Percentiles rank a stretch among this genome's conserved stretches.
Evolutionary conservation across 1,284 basidiomycete genomes (phyloP).

Genomic region (Leccinum proximum): DNA sequence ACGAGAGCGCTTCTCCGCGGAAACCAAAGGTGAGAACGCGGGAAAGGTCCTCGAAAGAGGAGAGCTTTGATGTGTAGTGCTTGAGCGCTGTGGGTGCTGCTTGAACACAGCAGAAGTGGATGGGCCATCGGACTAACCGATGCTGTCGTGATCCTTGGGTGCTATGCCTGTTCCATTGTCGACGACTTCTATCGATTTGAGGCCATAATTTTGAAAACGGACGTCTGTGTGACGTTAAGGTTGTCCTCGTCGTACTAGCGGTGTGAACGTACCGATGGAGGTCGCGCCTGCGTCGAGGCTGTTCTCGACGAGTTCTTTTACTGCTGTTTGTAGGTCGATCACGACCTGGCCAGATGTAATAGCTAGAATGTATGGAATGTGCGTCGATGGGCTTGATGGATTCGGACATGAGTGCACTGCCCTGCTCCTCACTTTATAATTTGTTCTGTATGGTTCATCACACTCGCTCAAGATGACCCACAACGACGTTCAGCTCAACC

Average conservation of each 20-base stretch:
- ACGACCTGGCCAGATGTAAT: conserved; percentile 87
- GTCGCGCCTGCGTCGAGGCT: conserved; percentile 92
- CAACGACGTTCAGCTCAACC: conserved; percentile 37
- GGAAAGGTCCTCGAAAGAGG: conserved; percentile 73
- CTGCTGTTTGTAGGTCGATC: conserved; percentile 88
- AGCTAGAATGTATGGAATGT: conserved; percentile 64
- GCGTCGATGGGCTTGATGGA: conserved; percentile 66
- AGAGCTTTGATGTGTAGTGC: conserved; percentile 93
- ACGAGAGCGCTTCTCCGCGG: conserved; percentile 93
- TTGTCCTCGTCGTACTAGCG: no score
- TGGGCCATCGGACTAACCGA: conserved; percentile 53
- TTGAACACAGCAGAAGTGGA: neutral
- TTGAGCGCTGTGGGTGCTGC: conserved; percentile 64
- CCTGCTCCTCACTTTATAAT: neutral
- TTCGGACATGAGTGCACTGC: neutral
- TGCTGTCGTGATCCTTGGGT: conserved; percentile 69
- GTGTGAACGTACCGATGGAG: conserved; percentile 58
- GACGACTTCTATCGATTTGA: conserved; percentile 85
- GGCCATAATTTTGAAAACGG: conserved; percentile 86
- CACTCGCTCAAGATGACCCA: conserved; percentile 19
- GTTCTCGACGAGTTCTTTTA: conserved; percentile 98
- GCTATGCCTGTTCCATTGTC: conserved; percentile 93
- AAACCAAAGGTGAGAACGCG: conserved; percentile 90
- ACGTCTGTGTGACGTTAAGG: conserved; percentile 50
- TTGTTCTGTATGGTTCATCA: neutral